Evolutionary conservation across 352 stramenopile species (phyloP), one percentile per base, ranked within the genome.

Genomic region (Globisporangium viniferum): DNA sequence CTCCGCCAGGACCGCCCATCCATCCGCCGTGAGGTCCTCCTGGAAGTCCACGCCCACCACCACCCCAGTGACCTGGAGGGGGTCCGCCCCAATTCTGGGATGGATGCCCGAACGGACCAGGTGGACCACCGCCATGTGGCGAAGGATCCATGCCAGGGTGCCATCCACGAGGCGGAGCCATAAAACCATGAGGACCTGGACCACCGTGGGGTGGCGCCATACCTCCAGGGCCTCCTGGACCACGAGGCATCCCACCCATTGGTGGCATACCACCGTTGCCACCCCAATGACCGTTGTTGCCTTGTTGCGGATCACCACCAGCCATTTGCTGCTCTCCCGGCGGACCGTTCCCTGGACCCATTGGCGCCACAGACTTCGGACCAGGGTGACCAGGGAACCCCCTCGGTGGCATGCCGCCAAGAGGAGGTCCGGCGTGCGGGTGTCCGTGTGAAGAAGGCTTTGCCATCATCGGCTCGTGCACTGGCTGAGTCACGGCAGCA

Each of bases 141-240:
- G 74, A 81, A 6, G 86, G 86, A 0, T 82, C 83, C 84, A 92
- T 92, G 33, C 82, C 77, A 62, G 83, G 83, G 39, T 92, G 83
- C 83, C 86, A 92, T 0, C 84, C 86, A 5, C 74, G 75, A 7
- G 82, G 85, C n/a, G 81, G 83, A 6, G 62, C 69, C 78, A 93
- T 90, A 67, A 90, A 89, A 0, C 78, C 75, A 31, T 78, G 72
- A 48, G 65, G 73, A 35, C 62, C 73, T 36, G 64, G 54, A n/a
- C 18, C 60, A 20, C 62, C 61, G 5, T 54, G 49, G 7, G 24
- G 61, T n/a, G 46, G 31, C 1, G 36, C 67, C 24, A 70, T 67
- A 46, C 69, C 66, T 53, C 75, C 73, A n/a, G 70, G 66, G 39
- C n/a, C 31, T 31, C 33, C 56, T 31, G 56, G 69, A 9, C 74